These are phyloP conservation scores for Planoprotostelium fungivorum DNA, from an alignment of 78 protist species.

Conservation along the genomic window DNA sequence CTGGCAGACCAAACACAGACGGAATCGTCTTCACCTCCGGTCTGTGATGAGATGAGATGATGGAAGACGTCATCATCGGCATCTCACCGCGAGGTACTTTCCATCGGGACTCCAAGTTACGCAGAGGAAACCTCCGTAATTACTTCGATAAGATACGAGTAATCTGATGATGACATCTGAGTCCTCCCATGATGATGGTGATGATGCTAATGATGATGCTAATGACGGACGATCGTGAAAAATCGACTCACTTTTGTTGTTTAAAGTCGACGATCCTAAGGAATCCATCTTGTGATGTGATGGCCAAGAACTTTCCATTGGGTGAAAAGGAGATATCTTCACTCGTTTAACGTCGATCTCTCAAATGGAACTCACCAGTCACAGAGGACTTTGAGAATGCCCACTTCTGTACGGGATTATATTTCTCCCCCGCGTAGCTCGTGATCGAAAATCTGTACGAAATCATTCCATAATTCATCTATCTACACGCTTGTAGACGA, in stretches of 20 bases:
- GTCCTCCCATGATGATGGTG: background rate
- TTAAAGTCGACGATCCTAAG: constrained; percentile 23
- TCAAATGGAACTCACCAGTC: background rate
- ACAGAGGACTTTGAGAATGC: constrained; percentile 1
- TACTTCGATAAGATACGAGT: constrained; percentile 17
- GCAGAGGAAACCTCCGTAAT: constrained; percentile 59
- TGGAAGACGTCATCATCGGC: background rate
- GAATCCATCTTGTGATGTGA: constrained; percentile 41
- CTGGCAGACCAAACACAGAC: constrained; percentile 51
- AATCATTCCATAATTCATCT: background rate
- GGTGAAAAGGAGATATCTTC: constrained; percentile 38
- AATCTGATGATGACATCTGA: background rate
- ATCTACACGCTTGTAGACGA: background rate
- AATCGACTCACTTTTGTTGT: background rate
- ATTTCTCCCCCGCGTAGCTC: background rate
- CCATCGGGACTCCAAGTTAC: constrained; percentile 65
- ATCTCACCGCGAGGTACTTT: constrained; percentile 25
- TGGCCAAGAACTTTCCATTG: constrained; percentile 32
- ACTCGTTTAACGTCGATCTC: background rate
- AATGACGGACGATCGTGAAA: too few relatives aligned
- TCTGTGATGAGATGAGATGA: background rate
- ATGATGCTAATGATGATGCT: background rate
- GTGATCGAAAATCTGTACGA: background rate
- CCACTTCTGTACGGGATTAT: constrained; percentile 11
- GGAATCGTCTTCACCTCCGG: constrained; percentile 67